These are phyloP conservation scores for Ceriops decandra DNA, from an alignment of 345 rosid species.

Conservation along the genomic window DNA sequence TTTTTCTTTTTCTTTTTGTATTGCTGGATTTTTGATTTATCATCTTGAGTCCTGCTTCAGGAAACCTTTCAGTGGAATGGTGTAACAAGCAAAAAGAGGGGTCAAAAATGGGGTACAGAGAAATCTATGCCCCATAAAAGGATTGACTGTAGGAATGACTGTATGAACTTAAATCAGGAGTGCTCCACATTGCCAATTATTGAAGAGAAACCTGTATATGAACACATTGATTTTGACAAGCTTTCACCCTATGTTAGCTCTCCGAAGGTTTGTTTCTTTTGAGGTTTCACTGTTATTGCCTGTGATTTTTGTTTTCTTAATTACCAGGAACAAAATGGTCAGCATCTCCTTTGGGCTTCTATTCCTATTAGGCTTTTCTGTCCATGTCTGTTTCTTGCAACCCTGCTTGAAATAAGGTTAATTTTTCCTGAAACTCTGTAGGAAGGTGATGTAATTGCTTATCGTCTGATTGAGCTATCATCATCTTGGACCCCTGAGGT, in stretches of 20 bases:
- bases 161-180: slow-evolving; percentile 40
- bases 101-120: slow-evolving; percentile 93
- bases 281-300: neutral
- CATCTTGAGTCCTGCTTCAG: slow-evolving; percentile 33
- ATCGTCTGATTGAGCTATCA: slow-evolving; percentile 80
- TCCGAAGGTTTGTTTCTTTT: slow-evolving; percentile 54
- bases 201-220: slow-evolving; percentile 28
- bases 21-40: neutral
- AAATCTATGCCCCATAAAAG: slow-evolving; percentile 32
- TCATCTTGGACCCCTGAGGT: slow-evolving; percentile 91
- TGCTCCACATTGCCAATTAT: slow-evolving; percentile 29
- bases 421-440: slow-evolving; percentile 33
- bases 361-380: neutral
- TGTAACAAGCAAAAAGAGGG: slow-evolving; percentile 80
- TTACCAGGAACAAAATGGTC: too few species aligned
- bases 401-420: neutral
- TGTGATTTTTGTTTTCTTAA: too few species aligned
- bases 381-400: neutral
- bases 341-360: too few species aligned
- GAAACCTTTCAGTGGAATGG: slow-evolving; percentile 77
- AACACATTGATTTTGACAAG: slow-evolving; percentile 51
- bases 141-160: slow-evolving; percentile 35
- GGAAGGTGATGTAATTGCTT: slow-evolving; percentile 90
- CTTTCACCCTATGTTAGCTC: slow-evolving; percentile 54
- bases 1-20: neutral